Conservation (phyloP, 768 basidiomycete species). For the Lactarius hatsudake region DNA sequence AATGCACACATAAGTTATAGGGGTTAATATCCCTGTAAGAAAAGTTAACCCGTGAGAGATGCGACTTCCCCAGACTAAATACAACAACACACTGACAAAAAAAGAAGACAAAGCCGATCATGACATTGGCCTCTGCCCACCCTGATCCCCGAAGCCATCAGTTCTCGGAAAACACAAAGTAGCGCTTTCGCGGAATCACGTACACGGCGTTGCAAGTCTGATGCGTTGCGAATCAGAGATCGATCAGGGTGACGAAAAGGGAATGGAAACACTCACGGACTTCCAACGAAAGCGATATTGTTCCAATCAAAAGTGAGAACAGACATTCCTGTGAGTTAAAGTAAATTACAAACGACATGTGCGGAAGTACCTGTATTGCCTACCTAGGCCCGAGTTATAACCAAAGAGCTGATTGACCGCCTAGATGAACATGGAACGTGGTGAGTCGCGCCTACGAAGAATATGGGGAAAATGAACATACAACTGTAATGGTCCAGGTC, state of each 20-base stretch:
- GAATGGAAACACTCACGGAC: conserved; percentile 22
- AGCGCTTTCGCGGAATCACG: background rate
- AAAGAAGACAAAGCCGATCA: conserved; percentile 46
- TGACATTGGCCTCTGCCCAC: conserved; percentile 80
- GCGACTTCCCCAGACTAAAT: background rate
- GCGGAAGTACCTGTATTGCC: background rate
- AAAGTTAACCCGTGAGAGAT: conserved; percentile 9
- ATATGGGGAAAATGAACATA: conserved; percentile 18
- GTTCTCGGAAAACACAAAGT: background rate
- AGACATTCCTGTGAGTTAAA: conserved; percentile 48
- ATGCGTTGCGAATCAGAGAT: background rate
- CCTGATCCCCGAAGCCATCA: conserved; percentile 17
- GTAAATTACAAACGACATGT: background rate
- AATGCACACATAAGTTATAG: conserved; percentile 35
- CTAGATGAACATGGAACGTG: conserved; percentile 17
- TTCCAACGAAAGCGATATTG: conserved; percentile 33
- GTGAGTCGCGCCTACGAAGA: background rate
- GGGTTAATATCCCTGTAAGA: conserved; percentile 39
- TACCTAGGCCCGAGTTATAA: conserved; percentile 35
- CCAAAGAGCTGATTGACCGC: conserved; percentile 54
- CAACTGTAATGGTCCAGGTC: conserved; percentile 19
- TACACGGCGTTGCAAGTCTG: conserved; percentile 66
- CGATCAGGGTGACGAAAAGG: background rate
- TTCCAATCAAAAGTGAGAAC: conserved; percentile 82
- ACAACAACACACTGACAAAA: conserved; percentile 37